These are phyloP conservation scores for Dioscorea zingiberensis DNA, from an alignment of 106 monocot genomes.

Conservation along the genomic window DNA sequence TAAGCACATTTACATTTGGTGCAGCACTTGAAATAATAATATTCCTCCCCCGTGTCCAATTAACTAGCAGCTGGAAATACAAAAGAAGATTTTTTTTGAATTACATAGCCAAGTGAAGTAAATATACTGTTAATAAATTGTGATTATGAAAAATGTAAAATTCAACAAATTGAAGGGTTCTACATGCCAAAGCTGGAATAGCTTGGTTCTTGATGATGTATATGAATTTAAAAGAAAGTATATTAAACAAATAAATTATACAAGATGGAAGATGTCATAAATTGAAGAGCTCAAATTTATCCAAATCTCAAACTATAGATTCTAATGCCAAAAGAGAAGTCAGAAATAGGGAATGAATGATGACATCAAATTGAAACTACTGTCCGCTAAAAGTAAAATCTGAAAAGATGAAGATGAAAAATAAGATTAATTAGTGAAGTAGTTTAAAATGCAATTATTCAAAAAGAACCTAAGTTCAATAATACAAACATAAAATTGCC, in stretches of 20 bases:
- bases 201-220: no score
- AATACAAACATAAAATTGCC: not conserved
- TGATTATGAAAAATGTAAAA: not conserved
- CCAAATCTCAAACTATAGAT: not conserved
- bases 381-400: no score
- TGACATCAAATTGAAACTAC: no score
- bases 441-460: no score
- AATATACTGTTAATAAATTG: no score
- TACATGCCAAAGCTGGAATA: not conserved
- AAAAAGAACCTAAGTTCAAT: no score
- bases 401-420: no score
- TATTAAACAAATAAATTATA: not conserved
- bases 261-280: not conserved
- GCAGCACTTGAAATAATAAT: slow-evolving; percentile 86
- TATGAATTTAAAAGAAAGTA: no score
- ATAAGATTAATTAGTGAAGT: no score
- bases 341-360: not conserved
- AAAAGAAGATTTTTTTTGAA: not conserved
- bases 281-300: not conserved
- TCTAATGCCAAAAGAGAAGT: no score
- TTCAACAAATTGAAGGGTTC: not conserved
- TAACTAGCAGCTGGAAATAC: slow-evolving; percentile 53
- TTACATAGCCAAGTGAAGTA: no score
- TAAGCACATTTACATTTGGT: slow-evolving; percentile 49
- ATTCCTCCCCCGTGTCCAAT: slow-evolving; percentile 83